Percentiles rank a stretch among this genome's conserved stretches.
These are phyloP conservation scores for Salix caprea DNA, from an alignment of 345 rosid species.

Conservation along the genomic window DNA sequence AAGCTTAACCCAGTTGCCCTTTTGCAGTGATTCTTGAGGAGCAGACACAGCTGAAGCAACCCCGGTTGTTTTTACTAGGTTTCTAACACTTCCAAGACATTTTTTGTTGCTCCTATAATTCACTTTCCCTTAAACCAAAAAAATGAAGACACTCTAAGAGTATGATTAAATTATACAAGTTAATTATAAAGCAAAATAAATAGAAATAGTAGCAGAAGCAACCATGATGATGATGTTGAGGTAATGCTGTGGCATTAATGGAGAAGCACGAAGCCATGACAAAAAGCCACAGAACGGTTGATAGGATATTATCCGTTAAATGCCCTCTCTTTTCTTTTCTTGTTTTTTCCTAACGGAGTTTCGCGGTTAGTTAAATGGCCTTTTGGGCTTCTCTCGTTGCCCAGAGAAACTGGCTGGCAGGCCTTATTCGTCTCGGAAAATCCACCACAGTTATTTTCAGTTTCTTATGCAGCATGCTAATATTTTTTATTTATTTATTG, in stretches of 20 bases:
- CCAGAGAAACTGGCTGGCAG: background rate
- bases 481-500: too few species aligned
- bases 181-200: background rate
- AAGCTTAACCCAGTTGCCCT: slow-evolving; percentile 67
- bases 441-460: background rate
- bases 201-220: background rate
- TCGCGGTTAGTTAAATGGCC: background rate
- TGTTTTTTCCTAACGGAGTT: background rate
- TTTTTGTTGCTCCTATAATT: slow-evolving; percentile 11
- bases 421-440: background rate
- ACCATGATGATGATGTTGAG: slow-evolving; percentile 30
- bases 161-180: background rate
- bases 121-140: slow-evolving; percentile 18
- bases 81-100: slow-evolving; percentile 28
- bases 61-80: slow-evolving; percentile 27
- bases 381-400: background rate
- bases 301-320: background rate
- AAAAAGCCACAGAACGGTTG: background rate
- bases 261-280: slow-evolving; percentile 37
- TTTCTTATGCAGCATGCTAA: background rate
- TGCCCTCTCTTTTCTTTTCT: background rate
- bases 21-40: slow-evolving; percentile 44
- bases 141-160: background rate
- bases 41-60: slow-evolving; percentile 35
- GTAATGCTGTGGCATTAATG: slow-evolving; percentile 27